Evolutionary conservation across 441 rosid species (phyloP), one percentile per base, ranked within the genome.

Genomic region (Arabidopsis hybrid): DNA sequence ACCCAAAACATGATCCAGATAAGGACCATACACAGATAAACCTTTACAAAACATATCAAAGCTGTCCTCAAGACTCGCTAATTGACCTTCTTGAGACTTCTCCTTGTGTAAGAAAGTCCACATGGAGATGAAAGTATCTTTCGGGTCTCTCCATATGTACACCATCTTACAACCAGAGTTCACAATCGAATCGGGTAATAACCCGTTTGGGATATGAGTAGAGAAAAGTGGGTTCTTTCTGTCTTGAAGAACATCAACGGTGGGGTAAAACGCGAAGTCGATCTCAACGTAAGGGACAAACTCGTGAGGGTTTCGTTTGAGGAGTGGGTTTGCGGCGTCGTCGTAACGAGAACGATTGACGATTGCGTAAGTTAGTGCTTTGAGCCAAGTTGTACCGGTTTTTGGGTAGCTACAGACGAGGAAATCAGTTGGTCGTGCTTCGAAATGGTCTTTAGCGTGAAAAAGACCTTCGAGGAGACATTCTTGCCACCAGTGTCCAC

Each of bases 371-470:
- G 82, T 68, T 5, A 84, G 12, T 2, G 87, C 87, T 60, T 86
- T 86, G 18, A 86, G 83, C 89, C 89, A 84, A 14, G 83, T 84
- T 1, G 83, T 84, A 0, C 89, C 87, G 8, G 82, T 57, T 76
- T 86, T 86, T 0, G 85, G 75, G 69, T 60, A 47, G 61, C 83
- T 79, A n/a, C 78, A 77, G 8, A 84, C 42, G 74, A 84, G 59
- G 60, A 80, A 70, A 29, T 79, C 81, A 1, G 69, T 59, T 39
- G 85, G 77, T 56, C 74, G 67, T 1, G 82, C 78, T 60, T 79
- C 66, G 14, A 78, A 78, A 47, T 63, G 67, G 46, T 78, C 74
- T 18, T 58, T 78, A 13, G 77, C 79, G 60, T 73, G 63, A 38
- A 82, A 46, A 16, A 72, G 58, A 38, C 80, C 76, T 70, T 73